Base-by-base conservation (phyloP, 1,139 yeast species). In the Debaryomyces fabryi region DNA sequence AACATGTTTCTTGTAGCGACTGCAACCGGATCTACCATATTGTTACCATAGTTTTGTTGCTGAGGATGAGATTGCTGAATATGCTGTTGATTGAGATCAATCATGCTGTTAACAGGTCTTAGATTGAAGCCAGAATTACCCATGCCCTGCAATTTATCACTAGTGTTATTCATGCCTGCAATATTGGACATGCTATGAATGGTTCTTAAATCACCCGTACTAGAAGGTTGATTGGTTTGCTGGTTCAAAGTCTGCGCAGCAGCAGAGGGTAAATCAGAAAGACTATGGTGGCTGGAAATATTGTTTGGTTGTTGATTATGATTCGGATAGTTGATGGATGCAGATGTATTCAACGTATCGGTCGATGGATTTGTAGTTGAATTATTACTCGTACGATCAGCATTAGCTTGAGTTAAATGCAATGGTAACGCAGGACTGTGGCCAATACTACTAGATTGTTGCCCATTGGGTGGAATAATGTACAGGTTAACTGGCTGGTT, bases 111-210 rank as follows among this genome's bases (percentile, higher is more conserved):
- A 6, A 67, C 73, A 3, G 71, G 61, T 13, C 74, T 56, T 32
- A 69, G 55, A 46, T 58, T 62, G 45, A 57, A 59, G 39, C 52
- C 52, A 10, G 47, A 42, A 21, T 47, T 44, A 27, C 41, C 40
- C 35, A 36, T 43, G 15, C 24, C 44, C 23, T 25, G 52, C 18
- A 34, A 44, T 10, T 30, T 42, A 24, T 50, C 44, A n/a, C 42
- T 37, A 6, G 39, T 9, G 35, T 47, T 43, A 21, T 44, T 39
- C 47, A 51, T 42, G 12, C 48, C 65, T 18, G 69, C 62, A 39
- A 74, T 55, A 52, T 74, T 72, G 0, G 77, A 62, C 71, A 72
- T 71, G 52, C 78, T 74, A 54, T 68, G 65, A 34, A 71, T 67
- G 3, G 69, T 56, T 33, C 78, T 55, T 32, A 72, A 58, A 47